Percentiles rank a stretch among this genome's conserved stretches.
Evolutionary conservation across 164 flowering plant species (phyloP).

Genomic region (Chimonanthus salicifolius): DNA sequence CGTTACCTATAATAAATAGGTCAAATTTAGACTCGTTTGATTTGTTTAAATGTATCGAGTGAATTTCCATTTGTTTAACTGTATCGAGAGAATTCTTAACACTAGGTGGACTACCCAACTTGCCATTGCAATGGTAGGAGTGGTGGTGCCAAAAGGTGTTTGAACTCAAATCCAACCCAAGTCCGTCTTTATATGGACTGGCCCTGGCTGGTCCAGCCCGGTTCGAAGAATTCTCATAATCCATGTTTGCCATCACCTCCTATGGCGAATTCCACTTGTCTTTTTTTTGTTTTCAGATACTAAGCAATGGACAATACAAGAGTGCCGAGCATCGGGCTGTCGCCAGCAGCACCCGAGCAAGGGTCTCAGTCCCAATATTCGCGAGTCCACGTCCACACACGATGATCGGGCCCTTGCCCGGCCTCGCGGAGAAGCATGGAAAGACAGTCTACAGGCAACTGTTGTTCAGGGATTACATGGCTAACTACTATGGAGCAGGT

Average conservation of each 20-base stretch:
- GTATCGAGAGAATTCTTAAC: neutral
- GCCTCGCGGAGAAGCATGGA: constrained; percentile 16
- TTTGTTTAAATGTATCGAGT: neutral
- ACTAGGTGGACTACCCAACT: no score
- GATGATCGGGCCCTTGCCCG: constrained; percentile 17
- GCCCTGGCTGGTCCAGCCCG: neutral
- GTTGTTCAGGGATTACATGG: constrained; percentile 16
- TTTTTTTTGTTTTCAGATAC: constrained; percentile 1
- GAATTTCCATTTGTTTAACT: neutral
- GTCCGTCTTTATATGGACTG: neutral
- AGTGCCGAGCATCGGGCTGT: constrained; percentile 18
- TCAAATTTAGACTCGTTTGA: neutral
- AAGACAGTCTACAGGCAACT: constrained; percentile 12
- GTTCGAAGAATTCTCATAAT: neutral
- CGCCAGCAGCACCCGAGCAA: constrained; percentile 12
- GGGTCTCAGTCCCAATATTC: constrained; percentile 18
- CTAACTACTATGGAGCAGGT: constrained; percentile 10
- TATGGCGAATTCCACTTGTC: neutral
- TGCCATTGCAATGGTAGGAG: no score
- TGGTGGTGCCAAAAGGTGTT: no score
- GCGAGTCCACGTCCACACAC: constrained; percentile 15
- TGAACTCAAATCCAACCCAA: no score
- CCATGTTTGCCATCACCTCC: neutral
- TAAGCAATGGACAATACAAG: constrained; percentile 22
- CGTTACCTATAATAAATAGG: no score